Conservation (phyloP, 1,284 basidiomycete genomes). For the Xanthoconium separans region DNA sequence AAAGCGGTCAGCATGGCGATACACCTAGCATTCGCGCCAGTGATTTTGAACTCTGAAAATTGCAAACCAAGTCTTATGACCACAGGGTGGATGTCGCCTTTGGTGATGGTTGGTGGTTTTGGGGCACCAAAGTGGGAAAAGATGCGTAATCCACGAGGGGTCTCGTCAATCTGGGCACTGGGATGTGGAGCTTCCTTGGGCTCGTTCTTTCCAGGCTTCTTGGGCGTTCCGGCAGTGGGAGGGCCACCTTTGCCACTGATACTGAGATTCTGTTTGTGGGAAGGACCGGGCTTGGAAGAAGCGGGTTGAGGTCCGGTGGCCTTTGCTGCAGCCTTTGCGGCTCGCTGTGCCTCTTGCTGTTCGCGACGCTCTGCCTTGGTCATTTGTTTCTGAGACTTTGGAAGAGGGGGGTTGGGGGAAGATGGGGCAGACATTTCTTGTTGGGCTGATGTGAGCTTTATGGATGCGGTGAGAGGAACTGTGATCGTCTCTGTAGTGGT, state of each 20-base stretch:
- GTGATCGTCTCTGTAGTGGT: constrained; percentile 28
- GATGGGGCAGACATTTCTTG: constrained; percentile 10
- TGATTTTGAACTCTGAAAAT: constrained; percentile 84
- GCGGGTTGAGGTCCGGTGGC: constrained; percentile 8
- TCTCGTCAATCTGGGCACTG: constrained; percentile 32
- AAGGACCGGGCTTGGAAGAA: constrained; percentile 20
- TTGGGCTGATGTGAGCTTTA: constrained; percentile 19
- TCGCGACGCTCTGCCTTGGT: constrained; percentile 80
- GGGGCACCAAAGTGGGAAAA: constrained; percentile 82
- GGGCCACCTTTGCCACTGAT: constrained; percentile 18
- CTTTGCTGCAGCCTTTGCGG: constrained; percentile 57
- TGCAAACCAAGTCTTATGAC: constrained; percentile 77
- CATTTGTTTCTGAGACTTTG: constrained; percentile 61
- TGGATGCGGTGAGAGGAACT: constrained; percentile 11
- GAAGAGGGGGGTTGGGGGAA: constrained; percentile 3
- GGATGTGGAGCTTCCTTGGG: constrained; percentile 21
- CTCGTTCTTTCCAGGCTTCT: constrained; percentile 25
- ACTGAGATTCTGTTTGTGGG: constrained; percentile 18
- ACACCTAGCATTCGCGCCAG: constrained; percentile 85
- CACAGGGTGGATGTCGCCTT: constrained; percentile 82
- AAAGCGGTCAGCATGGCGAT: constrained; percentile 85
- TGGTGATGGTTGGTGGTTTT: constrained; percentile 58
- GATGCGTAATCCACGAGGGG: constrained; percentile 62
- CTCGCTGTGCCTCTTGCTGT: constrained; percentile 76
- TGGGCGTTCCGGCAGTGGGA: constrained; percentile 13